Conservation (phyloP, 805 yeast genomes). For the Candida pseudofarinosa region DNA sequence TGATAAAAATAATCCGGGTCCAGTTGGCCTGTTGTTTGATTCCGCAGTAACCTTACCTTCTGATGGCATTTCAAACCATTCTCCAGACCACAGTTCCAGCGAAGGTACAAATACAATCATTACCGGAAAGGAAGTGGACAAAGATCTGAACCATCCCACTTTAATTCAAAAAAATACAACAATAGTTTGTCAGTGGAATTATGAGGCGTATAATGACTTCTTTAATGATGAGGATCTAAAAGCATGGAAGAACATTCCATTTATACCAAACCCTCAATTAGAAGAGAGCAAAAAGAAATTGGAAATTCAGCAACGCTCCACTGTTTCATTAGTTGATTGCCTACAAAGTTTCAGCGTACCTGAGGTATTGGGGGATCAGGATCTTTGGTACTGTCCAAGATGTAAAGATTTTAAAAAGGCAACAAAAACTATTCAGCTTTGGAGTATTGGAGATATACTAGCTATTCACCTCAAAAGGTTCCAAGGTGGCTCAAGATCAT, state of each 20-base stretch:
- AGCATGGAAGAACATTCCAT: conserved; percentile 46
- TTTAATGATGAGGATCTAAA: conserved; percentile 50
- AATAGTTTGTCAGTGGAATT: conserved; percentile 65
- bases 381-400: conserved; percentile 88
- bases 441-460: conserved; percentile 91
- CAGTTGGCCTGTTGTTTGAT: conserved; percentile 17
- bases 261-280: conserved; percentile 50
- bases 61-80: background rate
- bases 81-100: background rate
- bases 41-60: conserved; percentile 10
- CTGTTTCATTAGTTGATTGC: conserved; percentile 61
- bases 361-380: conserved; percentile 83
- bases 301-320: conserved; percentile 43
- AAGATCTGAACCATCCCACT: conserved; percentile 12
- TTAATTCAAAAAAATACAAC: conserved; percentile 21
- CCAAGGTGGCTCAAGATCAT: conserved; percentile 67
- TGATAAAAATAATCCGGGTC: conserved; percentile 9
- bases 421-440: conserved; percentile 81
- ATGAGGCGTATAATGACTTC: conserved; percentile 43
- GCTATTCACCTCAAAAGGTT: conserved; percentile 89
- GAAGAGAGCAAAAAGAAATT: conserved; percentile 40
- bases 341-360: conserved; percentile 69
- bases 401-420: conserved; percentile 91
- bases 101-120: background rate
- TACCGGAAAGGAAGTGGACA: background rate